phyloP scores from a whole-genome alignment of 2,329 filamentous ascomycete species.

The Aphanoascus verrucosus region DNA sequence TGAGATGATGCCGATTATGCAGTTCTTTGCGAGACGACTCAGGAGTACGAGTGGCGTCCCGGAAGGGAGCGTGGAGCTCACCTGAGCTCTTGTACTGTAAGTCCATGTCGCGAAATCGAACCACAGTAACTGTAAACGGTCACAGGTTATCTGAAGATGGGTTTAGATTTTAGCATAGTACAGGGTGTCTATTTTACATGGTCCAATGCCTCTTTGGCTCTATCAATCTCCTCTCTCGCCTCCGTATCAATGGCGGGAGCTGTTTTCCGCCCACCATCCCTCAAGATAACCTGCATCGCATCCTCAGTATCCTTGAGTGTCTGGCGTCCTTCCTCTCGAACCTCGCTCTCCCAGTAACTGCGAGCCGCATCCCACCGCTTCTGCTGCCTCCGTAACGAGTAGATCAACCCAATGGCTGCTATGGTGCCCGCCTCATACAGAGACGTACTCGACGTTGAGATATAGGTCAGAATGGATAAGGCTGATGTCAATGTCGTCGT shows the following conservation, averaged over 20 bases:
- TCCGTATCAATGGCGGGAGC: slow-evolving; percentile 30
- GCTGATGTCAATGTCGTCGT: slow-evolving; percentile 56
- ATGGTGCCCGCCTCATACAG: slow-evolving; percentile 50
- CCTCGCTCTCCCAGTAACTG: slow-evolving; percentile 41
- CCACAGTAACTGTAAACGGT: neutral
- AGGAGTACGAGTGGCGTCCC: slow-evolving; percentile 37
- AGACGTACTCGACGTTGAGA: slow-evolving; percentile 42
- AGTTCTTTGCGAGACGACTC: slow-evolving; percentile 47
- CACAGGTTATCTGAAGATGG: neutral
- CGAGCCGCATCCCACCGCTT: slow-evolving; percentile 48
- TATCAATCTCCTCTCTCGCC: slow-evolving; percentile 37
- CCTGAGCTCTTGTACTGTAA: slow-evolving; percentile 15
- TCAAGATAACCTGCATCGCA: slow-evolving; percentile 38
- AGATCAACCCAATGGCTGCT: slow-evolving; percentile 49
- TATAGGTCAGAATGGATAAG: slow-evolving; percentile 46
- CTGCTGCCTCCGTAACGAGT: slow-evolving; percentile 48
- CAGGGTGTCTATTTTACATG: slow-evolving; percentile 20
- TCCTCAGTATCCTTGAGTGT: slow-evolving; percentile 46
- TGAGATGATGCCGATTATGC: slow-evolving; percentile 85
- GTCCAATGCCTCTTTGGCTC: slow-evolving; percentile 39
- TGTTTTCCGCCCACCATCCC: slow-evolving; percentile 32
- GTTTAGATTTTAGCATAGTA: slow-evolving; percentile 4
- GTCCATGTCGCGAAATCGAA: neutral
- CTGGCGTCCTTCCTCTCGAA: slow-evolving; percentile 48
- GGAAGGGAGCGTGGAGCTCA: slow-evolving; percentile 37